Conservation (phyloP, 2,329 filamentous ascomycete genomes). For the Fusarium anthophilum region DNA sequence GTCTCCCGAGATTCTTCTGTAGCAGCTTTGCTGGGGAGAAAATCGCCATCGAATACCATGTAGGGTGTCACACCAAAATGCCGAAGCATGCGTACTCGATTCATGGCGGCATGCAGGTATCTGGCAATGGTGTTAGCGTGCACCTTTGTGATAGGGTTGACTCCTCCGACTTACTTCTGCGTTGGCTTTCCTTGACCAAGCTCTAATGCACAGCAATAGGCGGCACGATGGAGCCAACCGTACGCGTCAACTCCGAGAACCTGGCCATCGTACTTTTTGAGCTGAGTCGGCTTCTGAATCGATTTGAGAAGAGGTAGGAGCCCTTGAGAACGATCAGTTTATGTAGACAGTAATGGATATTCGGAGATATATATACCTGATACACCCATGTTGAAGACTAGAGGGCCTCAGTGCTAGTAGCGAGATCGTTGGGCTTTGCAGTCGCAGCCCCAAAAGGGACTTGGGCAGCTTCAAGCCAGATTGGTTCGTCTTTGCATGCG, state of each 20-base stretch:
- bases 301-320: conserved; percentile 93
- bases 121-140: conserved; percentile 53
- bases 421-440: conserved; percentile 15
- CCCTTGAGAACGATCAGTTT: conserved; percentile 60
- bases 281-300: conserved; percentile 86
- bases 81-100: conserved; percentile 90
- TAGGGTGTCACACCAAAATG: conserved; percentile 96
- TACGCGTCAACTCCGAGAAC: conserved; percentile 96
- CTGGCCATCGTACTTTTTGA: conserved; percentile 88
- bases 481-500: conserved; percentile 18
- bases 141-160: neutral
- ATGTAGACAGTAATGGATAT: neutral
- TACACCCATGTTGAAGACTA: conserved; percentile 48
- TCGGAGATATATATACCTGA: conserved; percentile 42
- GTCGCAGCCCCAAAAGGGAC: conserved; percentile 32
- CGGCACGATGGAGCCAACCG: conserved; percentile 96
- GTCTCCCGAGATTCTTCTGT: conserved; percentile 84
- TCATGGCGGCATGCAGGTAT: conserved; percentile 90
- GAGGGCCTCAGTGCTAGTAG: conserved; percentile 15
- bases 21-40: conserved; percentile 88
- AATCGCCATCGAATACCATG: conserved; percentile 95
- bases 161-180: conserved; percentile 70
- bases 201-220: conserved; percentile 89
- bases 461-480: conserved; percentile 29
- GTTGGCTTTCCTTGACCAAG: conserved; percentile 90